Percentiles rank a stretch among this genome's conserved stretches.
Conservation (phyloP, 2,329 filamentous ascomycete genomes). For the Zymoseptoria passerinii region DNA sequence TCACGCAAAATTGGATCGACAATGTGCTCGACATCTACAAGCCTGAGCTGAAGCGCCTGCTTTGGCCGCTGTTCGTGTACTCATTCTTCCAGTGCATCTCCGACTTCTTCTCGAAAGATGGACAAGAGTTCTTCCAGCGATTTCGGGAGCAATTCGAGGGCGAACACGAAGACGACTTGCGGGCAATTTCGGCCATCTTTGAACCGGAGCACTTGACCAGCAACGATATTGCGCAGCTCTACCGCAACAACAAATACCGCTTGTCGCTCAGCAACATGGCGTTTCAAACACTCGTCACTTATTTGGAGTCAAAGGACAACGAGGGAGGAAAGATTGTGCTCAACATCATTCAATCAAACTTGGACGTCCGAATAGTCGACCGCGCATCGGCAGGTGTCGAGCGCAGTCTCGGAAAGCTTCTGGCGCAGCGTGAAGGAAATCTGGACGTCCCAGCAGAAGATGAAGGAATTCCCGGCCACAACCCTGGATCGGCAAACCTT, state of each 20-base stretch:
- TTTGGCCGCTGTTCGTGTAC: conserved; percentile 94
- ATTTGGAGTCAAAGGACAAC: conserved; percentile 77
- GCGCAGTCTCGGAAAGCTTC: conserved; percentile 52
- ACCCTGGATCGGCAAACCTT: conserved; percentile 55
- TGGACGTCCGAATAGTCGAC: conserved; percentile 53
- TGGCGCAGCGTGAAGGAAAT: conserved; percentile 46
- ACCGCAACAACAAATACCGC: conserved; percentile 78
- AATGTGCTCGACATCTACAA: conserved; percentile 93
- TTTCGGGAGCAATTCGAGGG: conserved; percentile 64
- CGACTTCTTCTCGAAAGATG: conserved; percentile 63
- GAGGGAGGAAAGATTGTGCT: conserved; percentile 72
- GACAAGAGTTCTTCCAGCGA: conserved; percentile 62
- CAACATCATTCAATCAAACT: conserved; percentile 57
- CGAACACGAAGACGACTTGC: conserved; percentile 73
- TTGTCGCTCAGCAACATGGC: conserved; percentile 82
- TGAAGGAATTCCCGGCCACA: conserved; percentile 61
- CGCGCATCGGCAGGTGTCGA: conserved; percentile 47
- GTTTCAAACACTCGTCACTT: conserved; percentile 74
- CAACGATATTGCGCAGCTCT: conserved; percentile 70
- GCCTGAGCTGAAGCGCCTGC: conserved; percentile 75
- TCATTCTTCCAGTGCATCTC: conserved; percentile 74
- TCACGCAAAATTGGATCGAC: conserved; percentile 62
- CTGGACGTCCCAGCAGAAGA: conserved; percentile 56
- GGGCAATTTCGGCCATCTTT: conserved; percentile 62
- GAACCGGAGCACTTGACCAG: conserved; percentile 70